Evolutionary conservation across 208 protist species (phyloP), one percentile per base, ranked within the genome.

Genomic region (Borovskyia barvae): DNA sequence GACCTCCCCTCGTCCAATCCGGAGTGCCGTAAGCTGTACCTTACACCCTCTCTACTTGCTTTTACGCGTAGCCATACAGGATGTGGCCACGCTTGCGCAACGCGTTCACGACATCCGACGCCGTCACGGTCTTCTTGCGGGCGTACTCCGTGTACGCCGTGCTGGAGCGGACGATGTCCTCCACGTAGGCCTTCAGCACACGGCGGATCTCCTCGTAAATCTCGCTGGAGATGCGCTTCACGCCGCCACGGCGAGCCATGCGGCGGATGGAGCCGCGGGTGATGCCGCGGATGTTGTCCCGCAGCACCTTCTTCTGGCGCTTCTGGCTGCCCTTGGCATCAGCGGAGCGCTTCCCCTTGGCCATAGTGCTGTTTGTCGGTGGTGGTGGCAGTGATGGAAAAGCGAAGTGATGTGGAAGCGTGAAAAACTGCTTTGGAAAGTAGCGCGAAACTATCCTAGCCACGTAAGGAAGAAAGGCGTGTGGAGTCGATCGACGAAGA

Each of bases 161-260:
- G 43, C 85, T 76, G 62, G 88, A 86, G 55, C 85, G 82, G 39
- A 96, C 69, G 47, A 96, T 82, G 28, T 72, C 71, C 63, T 93
- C 82, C 17, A 96, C 67, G 72, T 90, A 96, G 24, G 42, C 60
- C 66, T 92, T 95, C 39, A 96, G 75, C 45, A 94, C 85, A 49
- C 68, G 67, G 54, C 79, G 79, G 53, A 86, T 63, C 75, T 86
- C 79, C 53, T 86, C 75, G 79, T 86, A 82, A 49, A 82, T 67
- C 49, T 80, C 74, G 45, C 66, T 67, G 33, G 72, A 81, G 77
- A 97, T 96, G 68, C 92, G 84, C 73, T 95, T 95, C 63, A 96
- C 88, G 68, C 92, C 92, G 62, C 92, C 92, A 74, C 92, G 78
- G 74, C 92, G 83, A 45, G 92, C 92, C 41, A 97, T 73, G 75